Evolutionary conservation across 2,329 filamentous ascomycete genomes (phyloP), one percentile per base, ranked within the genome.

Genomic region (Colletotrichum sp.): DNA sequence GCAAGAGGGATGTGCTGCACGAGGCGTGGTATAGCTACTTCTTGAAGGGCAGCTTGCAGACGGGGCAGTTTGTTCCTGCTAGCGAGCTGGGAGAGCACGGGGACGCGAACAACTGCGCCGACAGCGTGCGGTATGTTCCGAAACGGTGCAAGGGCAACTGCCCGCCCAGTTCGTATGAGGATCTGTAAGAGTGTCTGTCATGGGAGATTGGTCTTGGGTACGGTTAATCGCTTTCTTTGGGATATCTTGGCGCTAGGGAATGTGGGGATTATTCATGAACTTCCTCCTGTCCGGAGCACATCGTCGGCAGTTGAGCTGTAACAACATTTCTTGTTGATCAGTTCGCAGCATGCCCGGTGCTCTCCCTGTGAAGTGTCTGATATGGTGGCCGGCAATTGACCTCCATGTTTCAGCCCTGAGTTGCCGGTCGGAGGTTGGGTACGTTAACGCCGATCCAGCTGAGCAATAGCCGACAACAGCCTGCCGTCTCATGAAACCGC

Each of bases 1-100:
- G 81, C 3, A 75, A 80, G n/a, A 79, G 78, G 26, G 84, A 87
- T 26, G 83, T 85, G n/a, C 80, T 90, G 16, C 85, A 90, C 76
- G 87, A 90, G 82, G 87, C 87, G 18, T 90, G 89, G 88, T 91
- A 90, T 78, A 86, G 87, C 60, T 90, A 88, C 79, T 88, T 90
- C 76, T 86, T 91, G 10, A 83, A 86, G 79, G 89, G 89, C 6
- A 89, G 86, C 78, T 78, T 90, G 76, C 88, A 90, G 81, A 86
- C 84, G 57, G 88, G 88, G 60, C 81, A 85, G 71, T 89, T 89
- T 76, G 84, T 89, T 18, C 86, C 88, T 0, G 86, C 86, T 5
- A 78, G 79, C 78, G 84, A 84, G 16, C 78, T 81, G 62, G 85
- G 81, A 34, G 81, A 83, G 44, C 82, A 85, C 68, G 85, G 83